Evolutionary conservation across 2,329 filamentous ascomycete species (phyloP).

Genomic region (Aspergillus sojae): DNA sequence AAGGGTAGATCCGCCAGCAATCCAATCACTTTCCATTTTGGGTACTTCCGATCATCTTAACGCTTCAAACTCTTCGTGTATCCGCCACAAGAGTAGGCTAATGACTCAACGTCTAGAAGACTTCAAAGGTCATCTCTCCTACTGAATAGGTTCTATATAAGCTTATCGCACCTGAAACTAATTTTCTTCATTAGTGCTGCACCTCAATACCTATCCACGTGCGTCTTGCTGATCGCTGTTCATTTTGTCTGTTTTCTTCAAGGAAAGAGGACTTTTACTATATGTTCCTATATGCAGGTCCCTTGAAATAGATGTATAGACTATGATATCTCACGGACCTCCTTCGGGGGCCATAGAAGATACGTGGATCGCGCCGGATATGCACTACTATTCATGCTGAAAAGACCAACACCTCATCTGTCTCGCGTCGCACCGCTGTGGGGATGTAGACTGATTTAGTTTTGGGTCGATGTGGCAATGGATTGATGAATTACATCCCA

Average conservation of each 20-base stretch:
- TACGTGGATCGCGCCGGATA: no score
- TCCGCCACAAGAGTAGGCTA: background rate
- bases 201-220: background rate
- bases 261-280: background rate
- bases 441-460: no score
- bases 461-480: background rate
- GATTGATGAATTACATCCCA: background rate
- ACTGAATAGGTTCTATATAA: background rate
- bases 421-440: no score
- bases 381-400: no score
- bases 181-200: background rate
- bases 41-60: no score
- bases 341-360: background rate
- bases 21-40: no score
- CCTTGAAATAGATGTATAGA: background rate
- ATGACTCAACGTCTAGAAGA: background rate
- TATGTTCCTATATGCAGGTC: rapidly evolving
- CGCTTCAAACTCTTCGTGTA: background rate
- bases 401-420: no score
- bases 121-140: background rate
- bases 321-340: background rate
- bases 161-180: background rate
- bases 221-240: background rate
- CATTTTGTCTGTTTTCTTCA: background rate
- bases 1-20: background rate